Percentiles rank a stretch among this genome's conserved stretches.
Evolutionary conservation across 2,329 filamentous ascomycete genomes (phyloP).

Genomic region (Plectosphaerella plurivora): DNA sequence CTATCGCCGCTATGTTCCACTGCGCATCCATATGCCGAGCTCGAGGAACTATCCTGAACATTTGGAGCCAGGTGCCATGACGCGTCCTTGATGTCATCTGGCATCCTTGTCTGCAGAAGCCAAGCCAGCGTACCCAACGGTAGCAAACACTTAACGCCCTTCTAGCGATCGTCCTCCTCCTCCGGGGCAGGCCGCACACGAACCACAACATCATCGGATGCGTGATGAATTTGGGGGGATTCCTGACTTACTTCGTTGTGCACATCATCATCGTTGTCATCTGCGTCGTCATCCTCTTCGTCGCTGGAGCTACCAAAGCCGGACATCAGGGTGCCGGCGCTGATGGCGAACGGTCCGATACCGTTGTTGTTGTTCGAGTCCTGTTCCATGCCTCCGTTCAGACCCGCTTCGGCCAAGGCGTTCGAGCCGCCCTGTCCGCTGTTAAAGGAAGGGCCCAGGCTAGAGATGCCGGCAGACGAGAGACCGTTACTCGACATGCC

Average conservation of each 20-base stretch:
- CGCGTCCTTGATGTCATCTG: too few species aligned
- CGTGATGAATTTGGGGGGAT: too few species aligned
- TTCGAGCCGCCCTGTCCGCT: conserved; percentile 13
- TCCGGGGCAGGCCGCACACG: conserved; percentile 1
- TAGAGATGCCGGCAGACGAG: conserved; percentile 35
- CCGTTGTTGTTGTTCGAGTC: conserved; percentile 60
- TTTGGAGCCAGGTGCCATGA: too few species aligned
- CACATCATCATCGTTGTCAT: conserved; percentile 74
- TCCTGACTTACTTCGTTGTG: conserved; percentile 58
- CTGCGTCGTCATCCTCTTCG: conserved; percentile 92
- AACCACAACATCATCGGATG: not conserved
- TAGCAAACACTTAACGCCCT: too few species aligned
- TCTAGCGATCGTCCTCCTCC: not conserved
- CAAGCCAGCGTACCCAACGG: not conserved
- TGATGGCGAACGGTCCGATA: conserved; percentile 68
- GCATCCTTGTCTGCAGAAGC: too few species aligned
- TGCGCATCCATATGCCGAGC: too few species aligned
- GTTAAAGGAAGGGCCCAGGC: conserved; percentile 31
- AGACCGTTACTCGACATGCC: conserved; percentile 41
- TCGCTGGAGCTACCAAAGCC: conserved; percentile 94
- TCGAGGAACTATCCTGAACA: too few species aligned
- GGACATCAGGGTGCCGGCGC: conserved; percentile 72
- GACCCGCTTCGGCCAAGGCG: conserved; percentile 11
- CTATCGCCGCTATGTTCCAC: too few species aligned
- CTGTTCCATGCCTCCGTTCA: conserved; percentile 54